Percentiles rank a stretch among this genome's conserved stretches.
These are phyloP conservation scores for Chytriomyces sp. DNA, from an alignment of 192 early-diverging fungal genomes.

Conservation along the genomic window DNA sequence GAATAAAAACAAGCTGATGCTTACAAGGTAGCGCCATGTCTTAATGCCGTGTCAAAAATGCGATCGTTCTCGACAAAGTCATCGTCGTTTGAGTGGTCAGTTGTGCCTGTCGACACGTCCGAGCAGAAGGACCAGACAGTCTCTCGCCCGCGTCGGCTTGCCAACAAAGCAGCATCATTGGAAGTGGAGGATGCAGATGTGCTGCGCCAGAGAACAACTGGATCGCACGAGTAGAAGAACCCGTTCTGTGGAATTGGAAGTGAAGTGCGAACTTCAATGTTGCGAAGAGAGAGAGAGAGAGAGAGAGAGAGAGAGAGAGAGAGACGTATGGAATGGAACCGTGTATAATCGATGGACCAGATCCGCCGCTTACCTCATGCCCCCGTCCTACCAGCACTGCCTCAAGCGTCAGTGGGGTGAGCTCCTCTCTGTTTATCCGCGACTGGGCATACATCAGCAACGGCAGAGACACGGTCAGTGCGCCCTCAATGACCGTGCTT, in stretches of 20 bases:
- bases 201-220: slow-evolving; percentile 15
- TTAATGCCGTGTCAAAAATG: slow-evolving; percentile 28
- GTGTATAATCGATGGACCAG: too few species aligned
- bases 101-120: slow-evolving; percentile 23
- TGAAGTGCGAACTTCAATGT: not conserved
- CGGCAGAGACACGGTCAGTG: slow-evolving; percentile 3
- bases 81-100: slow-evolving; percentile 21
- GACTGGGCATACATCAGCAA: slow-evolving; percentile 25
- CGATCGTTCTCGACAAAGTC: slow-evolving; percentile 33
- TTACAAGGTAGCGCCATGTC: slow-evolving; percentile 22
- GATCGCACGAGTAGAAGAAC: slow-evolving; percentile 28
- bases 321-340: too few species aligned
- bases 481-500: slow-evolving; percentile 1
- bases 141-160: not conserved
- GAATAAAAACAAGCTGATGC: not conserved
- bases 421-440: slow-evolving; percentile 28
- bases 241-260: not conserved
- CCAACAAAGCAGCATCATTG: not conserved
- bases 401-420: slow-evolving; percentile 21
- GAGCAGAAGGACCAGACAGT: slow-evolving; percentile 23
- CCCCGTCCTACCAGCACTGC: slow-evolving; percentile 17
- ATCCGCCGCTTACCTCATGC: too few species aligned
- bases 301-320: too few species aligned
- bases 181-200: not conserved
- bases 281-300: too few species aligned